Evolutionary conservation across 225 moss, liverwort and hornwort genomes (phyloP), one percentile per base, ranked within the genome.

Genomic region (Straminergon stramineum): DNA sequence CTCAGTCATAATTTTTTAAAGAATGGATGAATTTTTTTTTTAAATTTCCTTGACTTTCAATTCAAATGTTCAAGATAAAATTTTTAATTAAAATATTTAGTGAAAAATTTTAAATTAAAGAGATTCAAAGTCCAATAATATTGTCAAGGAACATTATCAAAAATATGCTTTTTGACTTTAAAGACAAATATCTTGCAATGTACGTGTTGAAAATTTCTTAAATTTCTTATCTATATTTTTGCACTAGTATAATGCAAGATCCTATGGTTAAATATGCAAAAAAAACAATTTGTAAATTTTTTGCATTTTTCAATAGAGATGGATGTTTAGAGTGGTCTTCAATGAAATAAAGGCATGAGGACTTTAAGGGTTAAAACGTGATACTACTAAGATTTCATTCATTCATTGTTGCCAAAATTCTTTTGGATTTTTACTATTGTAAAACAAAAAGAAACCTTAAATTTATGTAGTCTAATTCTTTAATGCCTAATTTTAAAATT

Each of bases 161-260:
- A 68, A n/a, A 13, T 13, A 1, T 1, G 3, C 14, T 21, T 21
- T 22, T n/a, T 13, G 8, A 71, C 14, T 24, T 41, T 24, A 6
- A n/a, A 23, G 39, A 2, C 13, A 70, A 69, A 39, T 39, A 23
- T 70, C 24, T 24, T 24, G 14, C 9, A 71, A 41, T 15, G 5
- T 9, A 41, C 5, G 6, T 0, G 8, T 15, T 41, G 9, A 15
- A 41, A 71, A 9, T 41, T 26, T 41, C 0, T 41, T 0, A 43
- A 28, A 16, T 16, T 15, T 43, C 3, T 73, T 27, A 3, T 43
- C 0, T 1, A 41, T 2, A 14, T 16, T 15, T 73, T 43, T 5
- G 0, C 28, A 2, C 28, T 43, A 10, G 1, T 73, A 1, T 9
- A 26, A 9, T 41, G 3, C 0, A 41, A 71, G 41, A 73, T 27